Conservation (phyloP, 352 stramenopile genomes). For the Thalassiosira ordinaria region DNA sequence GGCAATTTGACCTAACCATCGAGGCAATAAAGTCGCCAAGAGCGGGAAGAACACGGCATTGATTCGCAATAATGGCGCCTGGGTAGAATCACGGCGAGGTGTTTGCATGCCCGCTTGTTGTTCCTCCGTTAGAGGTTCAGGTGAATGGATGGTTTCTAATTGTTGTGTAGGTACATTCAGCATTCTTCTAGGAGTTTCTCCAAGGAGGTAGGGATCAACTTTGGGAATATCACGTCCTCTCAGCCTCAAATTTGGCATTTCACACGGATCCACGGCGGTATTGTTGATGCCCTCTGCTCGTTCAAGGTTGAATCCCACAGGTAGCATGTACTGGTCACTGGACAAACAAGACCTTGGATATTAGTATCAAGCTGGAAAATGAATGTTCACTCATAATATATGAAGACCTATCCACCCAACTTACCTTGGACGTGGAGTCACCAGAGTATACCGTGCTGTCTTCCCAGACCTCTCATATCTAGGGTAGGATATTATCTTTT, state of each 20-base stretch:
- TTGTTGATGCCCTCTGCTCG: constrained; percentile 17
- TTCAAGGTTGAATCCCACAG: constrained; percentile 68
- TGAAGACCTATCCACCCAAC: no score
- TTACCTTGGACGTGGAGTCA: constrained; percentile 55
- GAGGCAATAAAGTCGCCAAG: constrained; percentile 92
- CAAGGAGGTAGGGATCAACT: constrained; percentile 42
- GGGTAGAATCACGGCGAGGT: constrained; percentile 10
- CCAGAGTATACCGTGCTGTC: constrained; percentile 59
- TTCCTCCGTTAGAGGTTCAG: no score
- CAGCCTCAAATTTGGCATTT: constrained; percentile 66
- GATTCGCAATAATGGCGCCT: constrained; percentile 52
- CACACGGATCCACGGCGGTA: constrained; percentile 21
- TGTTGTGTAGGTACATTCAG: constrained; percentile 6
- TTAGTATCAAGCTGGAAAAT: no score
- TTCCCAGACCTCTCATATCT: constrained; percentile 68
- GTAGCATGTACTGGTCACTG: constrained; percentile 52
- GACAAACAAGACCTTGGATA: no score
- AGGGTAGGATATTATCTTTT: constrained; percentile 67
- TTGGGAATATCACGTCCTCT: constrained; percentile 65
- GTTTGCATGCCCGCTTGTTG: constrained; percentile 12
- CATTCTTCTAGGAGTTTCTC: constrained; percentile 39
- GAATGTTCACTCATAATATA: no score
- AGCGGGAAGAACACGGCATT: constrained; percentile 93
- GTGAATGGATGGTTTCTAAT: constrained; percentile 9
- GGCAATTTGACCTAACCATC: constrained; percentile 87